Conservation (phyloP, 768 basidiomycete species). For the Infundibulicybe gibba region DNA sequence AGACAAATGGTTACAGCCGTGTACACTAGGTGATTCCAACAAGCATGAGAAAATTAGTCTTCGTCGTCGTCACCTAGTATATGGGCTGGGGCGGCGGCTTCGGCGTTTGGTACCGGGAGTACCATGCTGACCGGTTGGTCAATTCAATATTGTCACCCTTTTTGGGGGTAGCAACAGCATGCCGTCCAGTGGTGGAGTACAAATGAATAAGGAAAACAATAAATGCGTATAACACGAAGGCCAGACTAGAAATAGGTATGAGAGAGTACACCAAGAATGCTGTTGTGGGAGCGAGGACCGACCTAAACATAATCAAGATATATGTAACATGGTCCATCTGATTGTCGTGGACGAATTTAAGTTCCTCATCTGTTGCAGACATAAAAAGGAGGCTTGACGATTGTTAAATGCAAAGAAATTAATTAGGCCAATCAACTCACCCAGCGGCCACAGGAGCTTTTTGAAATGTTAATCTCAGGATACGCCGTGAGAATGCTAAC, state of each 20-base stretch:
- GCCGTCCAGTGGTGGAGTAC: conserved; percentile 60
- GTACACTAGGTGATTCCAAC: background rate
- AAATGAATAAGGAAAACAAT: conserved; percentile 69
- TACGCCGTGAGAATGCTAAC: conserved; percentile 22
- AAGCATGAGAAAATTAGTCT: conserved; percentile 6
- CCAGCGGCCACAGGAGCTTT: conserved; percentile 74
- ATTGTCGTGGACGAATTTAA: conserved; percentile 60
- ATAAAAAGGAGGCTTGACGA: conserved; percentile 74
- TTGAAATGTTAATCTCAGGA: conserved; percentile 1
- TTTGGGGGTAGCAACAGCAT: conserved; percentile 31
- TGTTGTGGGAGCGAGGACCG: conserved; percentile 9
- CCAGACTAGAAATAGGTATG: conserved; percentile 39
- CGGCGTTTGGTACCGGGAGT: conserved; percentile 54
- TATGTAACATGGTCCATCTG: conserved; percentile 94
- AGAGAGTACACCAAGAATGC: conserved; percentile 1
- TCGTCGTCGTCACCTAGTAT: conserved; percentile 30
- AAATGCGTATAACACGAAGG: conserved; percentile 77
- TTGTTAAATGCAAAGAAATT: background rate
- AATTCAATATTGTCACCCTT: conserved; percentile 11
- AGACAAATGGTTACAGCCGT: too few species aligned
- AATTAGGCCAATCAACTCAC: conserved; percentile 29
- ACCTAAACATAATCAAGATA: conserved; percentile 81
- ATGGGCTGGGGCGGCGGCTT: conserved; percentile 15
- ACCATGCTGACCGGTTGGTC: conserved; percentile 50
- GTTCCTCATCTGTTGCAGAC: conserved; percentile 91